These are phyloP conservation scores for Suillus paluster DNA, from an alignment of 768 basidiomycete genomes.

Conservation along the genomic window DNA sequence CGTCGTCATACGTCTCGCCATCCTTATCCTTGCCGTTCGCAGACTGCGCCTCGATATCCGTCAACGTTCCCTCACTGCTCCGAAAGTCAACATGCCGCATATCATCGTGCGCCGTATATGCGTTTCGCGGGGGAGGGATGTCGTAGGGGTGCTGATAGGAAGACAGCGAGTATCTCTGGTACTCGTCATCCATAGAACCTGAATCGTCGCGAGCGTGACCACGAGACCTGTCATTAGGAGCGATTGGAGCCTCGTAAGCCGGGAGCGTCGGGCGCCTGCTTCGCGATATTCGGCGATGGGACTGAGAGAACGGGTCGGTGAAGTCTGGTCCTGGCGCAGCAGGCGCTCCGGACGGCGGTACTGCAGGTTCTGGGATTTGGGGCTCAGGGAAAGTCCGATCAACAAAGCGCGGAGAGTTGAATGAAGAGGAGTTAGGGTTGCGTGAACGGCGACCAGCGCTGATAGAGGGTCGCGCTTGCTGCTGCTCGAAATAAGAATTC, in stretches of 20 bases:
- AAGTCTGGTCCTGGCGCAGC: neutral
- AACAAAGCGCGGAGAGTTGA: neutral
- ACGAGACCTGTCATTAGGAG: neutral
- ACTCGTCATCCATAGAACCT: constrained; percentile 23
- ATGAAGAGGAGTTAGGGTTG: neutral
- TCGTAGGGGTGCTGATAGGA: constrained; percentile 67
- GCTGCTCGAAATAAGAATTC: neutral
- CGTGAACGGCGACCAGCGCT: neutral
- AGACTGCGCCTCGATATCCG: constrained; percentile 26
- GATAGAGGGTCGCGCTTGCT: neutral
- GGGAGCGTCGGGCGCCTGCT: neutral
- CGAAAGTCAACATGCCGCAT: constrained; percentile 45
- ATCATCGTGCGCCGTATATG: constrained; percentile 34
- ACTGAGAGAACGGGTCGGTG: constrained; percentile 1
- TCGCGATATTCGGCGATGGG: neutral
- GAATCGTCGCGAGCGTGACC: neutral
- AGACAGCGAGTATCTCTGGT: constrained; percentile 51
- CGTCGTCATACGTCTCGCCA: constrained; percentile 23
- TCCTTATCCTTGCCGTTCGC: constrained; percentile 8
- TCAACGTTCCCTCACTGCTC: constrained; percentile 27
- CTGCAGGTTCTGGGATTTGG: neutral
- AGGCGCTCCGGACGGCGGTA: neutral
- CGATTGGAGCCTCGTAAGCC: neutral
- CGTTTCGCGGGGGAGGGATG: constrained; percentile 54
- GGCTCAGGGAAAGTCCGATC: neutral